These are phyloP conservation scores for Grifola frondosa DNA, from an alignment of 1,284 basidiomycete genomes.

Conservation along the genomic window DNA sequence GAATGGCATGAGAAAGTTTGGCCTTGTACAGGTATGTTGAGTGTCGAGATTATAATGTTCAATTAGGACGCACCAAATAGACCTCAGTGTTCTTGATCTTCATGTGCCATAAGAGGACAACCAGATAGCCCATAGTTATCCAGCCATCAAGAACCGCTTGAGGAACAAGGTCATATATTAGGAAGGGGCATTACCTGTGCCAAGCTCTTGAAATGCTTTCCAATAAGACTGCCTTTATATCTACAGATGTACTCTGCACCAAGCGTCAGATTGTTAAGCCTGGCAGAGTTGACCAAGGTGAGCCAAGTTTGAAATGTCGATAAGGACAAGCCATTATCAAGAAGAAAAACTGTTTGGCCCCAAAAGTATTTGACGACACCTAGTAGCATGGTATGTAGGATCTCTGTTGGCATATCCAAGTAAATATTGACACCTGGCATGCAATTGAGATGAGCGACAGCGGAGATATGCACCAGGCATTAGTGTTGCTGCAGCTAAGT, in stretches of 20 bases:
- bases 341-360: conserved; percentile 17
- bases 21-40: conserved; percentile 14
- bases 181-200: conserved; percentile 27
- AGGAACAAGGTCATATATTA: conserved; percentile 25
- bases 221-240: conserved; percentile 26
- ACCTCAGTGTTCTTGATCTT: conserved; percentile 20
- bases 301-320: conserved; percentile 11
- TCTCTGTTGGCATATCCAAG: conserved; percentile 31
- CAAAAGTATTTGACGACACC: conserved; percentile 36
- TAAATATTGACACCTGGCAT: conserved; percentile 17
- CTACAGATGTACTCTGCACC: conserved; percentile 20
- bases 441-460: neutral
- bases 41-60: too few species aligned
- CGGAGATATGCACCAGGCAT: conserved; percentile 1
- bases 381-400: conserved; percentile 33
- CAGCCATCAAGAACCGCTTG: conserved; percentile 20
- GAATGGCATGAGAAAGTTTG: conserved; percentile 18
- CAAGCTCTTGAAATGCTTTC: conserved; percentile 31
- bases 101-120: conserved; percentile 27
- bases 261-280: conserved; percentile 10
- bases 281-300: conserved; percentile 2
- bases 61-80: conserved; percentile 26
- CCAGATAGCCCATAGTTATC: conserved; percentile 20
- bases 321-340: neutral
- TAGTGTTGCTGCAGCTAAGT: too few species aligned